These are phyloP conservation scores for Candida koratica DNA, from an alignment of 805 yeast genomes.

Conservation along the genomic window DNA sequence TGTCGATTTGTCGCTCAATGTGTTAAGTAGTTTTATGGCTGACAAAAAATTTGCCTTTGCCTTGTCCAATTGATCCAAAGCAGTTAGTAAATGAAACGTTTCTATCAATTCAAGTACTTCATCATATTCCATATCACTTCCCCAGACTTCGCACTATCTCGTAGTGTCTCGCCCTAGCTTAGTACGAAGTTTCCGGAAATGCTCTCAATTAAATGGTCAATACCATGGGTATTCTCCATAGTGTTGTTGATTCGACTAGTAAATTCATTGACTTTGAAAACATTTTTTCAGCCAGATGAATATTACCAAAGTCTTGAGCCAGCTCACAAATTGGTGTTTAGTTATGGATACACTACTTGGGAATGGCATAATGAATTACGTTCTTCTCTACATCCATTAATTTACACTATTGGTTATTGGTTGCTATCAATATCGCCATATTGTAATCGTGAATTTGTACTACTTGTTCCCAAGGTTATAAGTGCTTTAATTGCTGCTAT, in stretches of 20 bases:
- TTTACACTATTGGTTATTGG: conserved; percentile 50
- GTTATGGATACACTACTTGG: conserved; percentile 88
- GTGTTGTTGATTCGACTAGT: conserved; percentile 23
- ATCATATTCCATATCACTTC: neutral
- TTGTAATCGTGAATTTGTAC: conserved; percentile 31
- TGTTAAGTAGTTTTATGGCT: conserved; percentile 24
- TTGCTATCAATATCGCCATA: conserved; percentile 24
- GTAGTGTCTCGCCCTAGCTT: neutral
- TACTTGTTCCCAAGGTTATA: conserved; percentile 57
- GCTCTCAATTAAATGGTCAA: conserved; percentile 4
- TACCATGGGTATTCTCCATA: conserved; percentile 4
- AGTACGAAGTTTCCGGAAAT: no score
- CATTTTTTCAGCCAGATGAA: conserved; percentile 96
- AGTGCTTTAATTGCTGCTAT: conserved; percentile 68
- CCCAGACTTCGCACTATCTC: neutral
- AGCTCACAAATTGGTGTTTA: conserved; percentile 71
- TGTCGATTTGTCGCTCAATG: conserved; percentile 12
- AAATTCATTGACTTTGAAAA: conserved; percentile 60
- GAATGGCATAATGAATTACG: conserved; percentile 82
- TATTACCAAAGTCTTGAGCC: conserved; percentile 92
- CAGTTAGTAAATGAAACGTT: conserved; percentile 13
- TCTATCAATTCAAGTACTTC: conserved; percentile 15
- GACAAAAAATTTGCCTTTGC: conserved; percentile 21
- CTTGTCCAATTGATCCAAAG: conserved; percentile 15
- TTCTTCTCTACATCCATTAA: conserved; percentile 73